Evolutionary conservation across 179 eudicot species (phyloP).

Genomic region (Patellifolia procumbens): DNA sequence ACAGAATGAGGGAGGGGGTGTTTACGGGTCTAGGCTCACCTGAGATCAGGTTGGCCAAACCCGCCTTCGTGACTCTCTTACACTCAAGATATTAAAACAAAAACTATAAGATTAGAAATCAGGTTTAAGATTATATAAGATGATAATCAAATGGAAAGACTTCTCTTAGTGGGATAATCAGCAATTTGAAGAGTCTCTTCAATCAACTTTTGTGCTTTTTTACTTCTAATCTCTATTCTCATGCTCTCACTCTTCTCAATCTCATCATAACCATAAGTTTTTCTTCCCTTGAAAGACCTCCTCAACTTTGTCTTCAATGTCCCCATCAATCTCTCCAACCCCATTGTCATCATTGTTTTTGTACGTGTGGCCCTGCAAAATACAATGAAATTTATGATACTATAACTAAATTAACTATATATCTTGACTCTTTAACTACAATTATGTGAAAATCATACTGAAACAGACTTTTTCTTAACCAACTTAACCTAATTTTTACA

Average conservation of each 20-base stretch:
- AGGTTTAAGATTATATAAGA: too few relatives aligned
- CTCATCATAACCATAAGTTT: conserved; percentile 45
- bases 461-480: too few relatives aligned
- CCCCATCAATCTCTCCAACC: conserved; percentile 59
- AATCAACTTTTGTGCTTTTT: conserved; percentile 71
- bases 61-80: too few relatives aligned
- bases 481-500: too few relatives aligned
- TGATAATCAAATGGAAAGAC: conserved; percentile 41
- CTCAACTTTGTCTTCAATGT: conserved; percentile 58
- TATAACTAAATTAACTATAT: neutral
- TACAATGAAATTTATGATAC: too few relatives aligned
- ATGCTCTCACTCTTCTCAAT: conserved; percentile 93
- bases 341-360: conserved; percentile 51
- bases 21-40: too few relatives aligned
- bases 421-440: too few relatives aligned
- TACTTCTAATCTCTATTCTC: conserved; percentile 80
- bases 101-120: too few relatives aligned
- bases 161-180: conserved; percentile 67
- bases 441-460: too few relatives aligned
- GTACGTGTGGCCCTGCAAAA: conserved; percentile 15
- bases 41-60: too few relatives aligned
- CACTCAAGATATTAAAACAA: too few relatives aligned
- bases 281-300: conserved; percentile 43
- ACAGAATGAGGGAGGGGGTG: too few relatives aligned
- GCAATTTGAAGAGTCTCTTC: conserved; percentile 73